A percentile compares a stretch with the other conserved stretches of the same genome.
phyloP scores from a whole-genome alignment of 139 green algal species.

The Tetradesmus lagerheimii region DNA sequence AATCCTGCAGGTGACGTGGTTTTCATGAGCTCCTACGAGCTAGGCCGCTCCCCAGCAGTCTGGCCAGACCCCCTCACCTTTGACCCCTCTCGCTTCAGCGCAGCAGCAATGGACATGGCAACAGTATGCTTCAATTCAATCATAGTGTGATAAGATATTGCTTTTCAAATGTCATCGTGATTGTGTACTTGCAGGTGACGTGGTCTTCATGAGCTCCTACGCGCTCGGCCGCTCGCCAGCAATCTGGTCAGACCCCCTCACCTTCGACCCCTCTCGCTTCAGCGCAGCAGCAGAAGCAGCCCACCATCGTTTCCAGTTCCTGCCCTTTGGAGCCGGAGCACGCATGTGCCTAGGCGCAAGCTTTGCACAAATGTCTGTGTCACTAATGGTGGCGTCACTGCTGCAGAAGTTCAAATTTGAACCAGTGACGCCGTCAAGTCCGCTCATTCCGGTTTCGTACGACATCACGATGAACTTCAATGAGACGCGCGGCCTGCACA shows the following conservation, averaged over 20 bases:
- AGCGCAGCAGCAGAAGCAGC: slow-evolving; percentile 38
- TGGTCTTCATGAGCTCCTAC: slow-evolving; percentile 83
- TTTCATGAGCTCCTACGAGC: slow-evolving; percentile 76
- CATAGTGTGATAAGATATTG: too few relatives aligned
- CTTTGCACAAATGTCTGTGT: slow-evolving; percentile 72
- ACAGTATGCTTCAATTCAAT: too few relatives aligned
- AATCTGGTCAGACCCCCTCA: slow-evolving; percentile 67
- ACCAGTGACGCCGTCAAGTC: slow-evolving; percentile 49
- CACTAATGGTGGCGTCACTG: slow-evolving; percentile 67
- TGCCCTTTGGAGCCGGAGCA: slow-evolving; percentile 71
- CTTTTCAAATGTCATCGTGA: too few relatives aligned
- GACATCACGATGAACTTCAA: slow-evolving; percentile 80
- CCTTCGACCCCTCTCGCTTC: slow-evolving; percentile 57
- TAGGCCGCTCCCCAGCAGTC: slow-evolving; percentile 64
- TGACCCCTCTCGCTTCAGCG: slow-evolving; percentile 48
- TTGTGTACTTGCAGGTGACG: slow-evolving; percentile 61
- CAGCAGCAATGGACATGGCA: slow-evolving; percentile 37
- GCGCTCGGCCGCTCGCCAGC: slow-evolving; percentile 67
- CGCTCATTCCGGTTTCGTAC: slow-evolving; percentile 62
- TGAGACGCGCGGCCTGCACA: slow-evolving; percentile 59
- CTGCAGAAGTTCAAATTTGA: slow-evolving; percentile 65
- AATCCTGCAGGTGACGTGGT: slow-evolving; percentile 70
- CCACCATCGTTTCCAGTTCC: slow-evolving; percentile 69
- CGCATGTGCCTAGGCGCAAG: slow-evolving; percentile 72
- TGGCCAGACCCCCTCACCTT: slow-evolving; percentile 67